Evolutionary conservation across 176 grass and related monocot genomes (phyloP), one percentile per base, ranked within the genome.

Genomic region (Hyparrhenia diplandra): DNA sequence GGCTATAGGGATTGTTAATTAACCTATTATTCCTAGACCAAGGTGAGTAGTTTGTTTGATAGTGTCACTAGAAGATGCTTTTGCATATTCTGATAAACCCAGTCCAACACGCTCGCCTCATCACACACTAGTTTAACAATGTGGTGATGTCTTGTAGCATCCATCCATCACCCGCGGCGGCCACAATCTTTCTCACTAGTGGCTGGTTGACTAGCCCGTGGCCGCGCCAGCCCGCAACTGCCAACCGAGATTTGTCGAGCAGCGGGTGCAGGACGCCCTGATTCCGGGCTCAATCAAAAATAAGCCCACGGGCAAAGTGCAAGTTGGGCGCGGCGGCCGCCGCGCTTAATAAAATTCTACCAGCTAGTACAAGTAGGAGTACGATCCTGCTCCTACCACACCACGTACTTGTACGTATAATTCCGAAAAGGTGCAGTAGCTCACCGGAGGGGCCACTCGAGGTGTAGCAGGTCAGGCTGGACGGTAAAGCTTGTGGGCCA

Each of bases 241-340:
- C 69, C 81, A 69, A 78, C 13, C 16, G 9, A n/a, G 59, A 79
- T 47, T 61, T 69, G 67, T 67, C 81, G 21, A 67, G 29, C 76
- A 40, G 75, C 36, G 68, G 36, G 36, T 8, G 69, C 70, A 46
- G 70, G 18, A 3, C 45, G 31, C 67, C 65, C 74, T 13, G 14
- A 75, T 70, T 85, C 43, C 76, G 52, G 86, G 75, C 69, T 40
- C 42, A 18, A 71, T 28, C 60, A n/a, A 51, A 69, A 82, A 73
- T 29, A 41, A 75, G 87, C 76, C 75, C 82, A 85, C 31, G n/a
- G 76, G 51, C 76, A 84, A 32, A 18, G 76, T 24, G 62, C 49
- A 52, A 52, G 46, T 20, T 6, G 32, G 18, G 13, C n/a, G n/a
- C n/a, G 45, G 24, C 46, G 55, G 66, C 46, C 57, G 29, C 35